A percentile compares a stretch with the other conserved stretches of the same genome.
Conservation (phyloP, 78 protist species). For the Dictyostelium purpureum region DNA sequence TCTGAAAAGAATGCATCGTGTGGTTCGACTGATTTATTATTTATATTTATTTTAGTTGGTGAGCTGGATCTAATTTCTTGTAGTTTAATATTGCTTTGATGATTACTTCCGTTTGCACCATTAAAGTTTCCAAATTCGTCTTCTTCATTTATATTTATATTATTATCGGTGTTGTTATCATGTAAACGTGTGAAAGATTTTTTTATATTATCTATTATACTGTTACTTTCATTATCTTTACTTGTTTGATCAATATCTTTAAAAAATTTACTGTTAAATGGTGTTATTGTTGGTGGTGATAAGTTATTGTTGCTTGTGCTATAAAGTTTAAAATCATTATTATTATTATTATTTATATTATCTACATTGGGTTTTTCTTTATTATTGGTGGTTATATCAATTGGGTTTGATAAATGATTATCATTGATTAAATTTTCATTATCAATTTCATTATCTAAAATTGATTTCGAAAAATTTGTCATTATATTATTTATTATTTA, state of each 20-base stretch:
- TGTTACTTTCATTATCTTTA: neutral
- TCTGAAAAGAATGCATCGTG: neutral
- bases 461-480: neutral
- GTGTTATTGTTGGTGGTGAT: neutral
- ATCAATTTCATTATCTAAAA: neutral
- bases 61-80: neutral
- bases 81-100: too few species aligned
- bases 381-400: neutral
- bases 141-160: neutral
- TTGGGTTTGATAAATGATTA: neutral
- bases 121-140: neutral
- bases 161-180: neutral
- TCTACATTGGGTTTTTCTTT: neutral
- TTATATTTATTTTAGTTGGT: neutral
- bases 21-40: neutral
- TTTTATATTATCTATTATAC: too few species aligned
- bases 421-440: neutral
- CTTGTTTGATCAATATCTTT: neutral
- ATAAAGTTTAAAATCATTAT: neutral
- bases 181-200: too few species aligned
- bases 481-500: too few species aligned
- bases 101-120: too few species aligned
- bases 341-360: neutral
- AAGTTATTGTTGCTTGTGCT: neutral
- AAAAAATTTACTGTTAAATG: constrained; percentile 1